Base-by-base conservation (phyloP, 768 basidiomycete species). In the Lactifluus pinguis region DNA sequence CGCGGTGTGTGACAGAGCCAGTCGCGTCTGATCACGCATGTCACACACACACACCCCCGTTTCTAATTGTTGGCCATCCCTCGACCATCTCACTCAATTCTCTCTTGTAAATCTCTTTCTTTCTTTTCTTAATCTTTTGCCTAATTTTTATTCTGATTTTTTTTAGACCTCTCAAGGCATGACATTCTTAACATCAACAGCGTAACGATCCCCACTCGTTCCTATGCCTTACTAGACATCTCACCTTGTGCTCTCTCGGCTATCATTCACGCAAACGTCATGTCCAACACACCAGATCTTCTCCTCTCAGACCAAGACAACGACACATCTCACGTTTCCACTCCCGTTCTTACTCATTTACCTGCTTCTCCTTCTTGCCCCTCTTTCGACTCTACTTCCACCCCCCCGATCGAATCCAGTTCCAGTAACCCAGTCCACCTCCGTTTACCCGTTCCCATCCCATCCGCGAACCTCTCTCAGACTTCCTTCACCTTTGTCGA, bases 391-490 rank as follows among this genome's bases (percentile, higher is more conserved):
- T 51, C 14, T 30, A 38, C 53, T 25, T 19, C 54, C 6, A 34
- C 63, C 2, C 39, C 30, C 1, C 11, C 59, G 17, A 34, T 41
- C 9, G 53, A 51, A 6, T 42, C 55, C 11, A 52, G 42, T 39
- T 48, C 54, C 4, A 34, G 38, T 30, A 49, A 21, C 21, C 48
- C 56, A 15, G 25, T 53, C 50, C 63, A 63, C 38, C 65, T 65
- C 45, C 66, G 64, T 38, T 57, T 67, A 39, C 67, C 67, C 10
- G 59, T 67, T 32, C 67, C 67, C 44, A 59, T 51, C 14, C 67
- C 65, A 13, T 63, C 66, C 25, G 60, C 66, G 15, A 67, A 67
- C 51, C 59, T 48, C 38, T 66, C 65, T 36, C 65, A 66, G 47
- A 63, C 67, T 29, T 66, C 65, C 49, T 66, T 67, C 52, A 45